phyloP scores from a whole-genome alignment of 2,329 filamentous ascomycete species.

The Colletotrichum gloeosporioides region DNA sequence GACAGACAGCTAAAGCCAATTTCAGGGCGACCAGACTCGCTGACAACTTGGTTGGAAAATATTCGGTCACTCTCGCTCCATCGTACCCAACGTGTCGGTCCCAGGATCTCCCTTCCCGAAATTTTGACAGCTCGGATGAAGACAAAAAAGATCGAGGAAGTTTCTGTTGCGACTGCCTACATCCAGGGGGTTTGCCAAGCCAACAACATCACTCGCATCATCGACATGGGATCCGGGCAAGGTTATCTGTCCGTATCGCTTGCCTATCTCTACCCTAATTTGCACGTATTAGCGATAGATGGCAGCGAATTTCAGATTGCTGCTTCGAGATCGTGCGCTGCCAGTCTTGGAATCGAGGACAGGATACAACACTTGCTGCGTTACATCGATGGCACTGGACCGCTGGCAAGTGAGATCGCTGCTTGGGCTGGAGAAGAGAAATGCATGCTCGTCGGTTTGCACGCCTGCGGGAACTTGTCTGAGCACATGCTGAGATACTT shows the following conservation, averaged over 20 bases:
- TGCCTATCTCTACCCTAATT: conserved; percentile 30
- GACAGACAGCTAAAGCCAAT: background rate
- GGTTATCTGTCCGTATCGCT: conserved; percentile 34
- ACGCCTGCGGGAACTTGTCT: conserved; percentile 36
- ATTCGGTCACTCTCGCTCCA: conserved; percentile 5
- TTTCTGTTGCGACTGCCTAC: conserved; percentile 30
- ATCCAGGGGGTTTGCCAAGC: conserved; percentile 27
- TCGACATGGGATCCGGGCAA: conserved; percentile 28
- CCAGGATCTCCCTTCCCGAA: conserved; percentile 23
- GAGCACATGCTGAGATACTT: conserved; percentile 38
- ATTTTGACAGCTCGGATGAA: conserved; percentile 31
- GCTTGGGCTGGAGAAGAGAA: conserved; percentile 30
- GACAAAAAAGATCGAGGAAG: conserved; percentile 34
- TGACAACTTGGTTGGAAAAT: background rate
- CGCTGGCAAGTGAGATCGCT: conserved; percentile 26
- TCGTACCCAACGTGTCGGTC: conserved; percentile 25
- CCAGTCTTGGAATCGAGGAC: conserved; percentile 25
- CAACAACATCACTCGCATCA: conserved; percentile 28
- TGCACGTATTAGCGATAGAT: conserved; percentile 34
- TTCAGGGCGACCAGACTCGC: background rate
- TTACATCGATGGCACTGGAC: conserved; percentile 31
- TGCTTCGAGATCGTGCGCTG: conserved; percentile 28
- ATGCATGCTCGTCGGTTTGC: conserved; percentile 37
- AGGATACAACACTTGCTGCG: conserved; percentile 28
- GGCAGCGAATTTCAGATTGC: conserved; percentile 34